Percentiles rank a stretch among this genome's conserved stretches.
phyloP scores from a whole-genome alignment of 2,329 filamentous ascomycete genomes.

The Alternaria triticina region DNA sequence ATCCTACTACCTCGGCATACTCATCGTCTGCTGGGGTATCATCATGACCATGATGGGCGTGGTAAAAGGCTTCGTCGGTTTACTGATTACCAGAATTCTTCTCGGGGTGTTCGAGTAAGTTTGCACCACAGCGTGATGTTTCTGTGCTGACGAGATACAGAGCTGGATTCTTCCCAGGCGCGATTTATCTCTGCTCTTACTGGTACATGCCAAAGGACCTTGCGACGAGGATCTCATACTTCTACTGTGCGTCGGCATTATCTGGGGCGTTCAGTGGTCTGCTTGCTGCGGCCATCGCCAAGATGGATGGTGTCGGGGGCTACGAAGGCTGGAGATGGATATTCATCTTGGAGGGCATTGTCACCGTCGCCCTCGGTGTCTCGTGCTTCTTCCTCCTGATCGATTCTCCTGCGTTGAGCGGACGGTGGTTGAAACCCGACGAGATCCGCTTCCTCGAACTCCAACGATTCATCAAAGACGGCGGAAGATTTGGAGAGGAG shows the following conservation, averaged over 20 bases:
- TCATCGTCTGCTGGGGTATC: conserved; percentile 34
- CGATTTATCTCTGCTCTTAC: conserved; percentile 39
- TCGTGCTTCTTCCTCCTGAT: conserved; percentile 36
- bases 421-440: conserved; percentile 28
- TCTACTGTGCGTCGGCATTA: conserved; percentile 49
- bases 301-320: conserved; percentile 49
- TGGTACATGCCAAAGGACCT: conserved; percentile 48
- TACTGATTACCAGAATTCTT: conserved; percentile 24
- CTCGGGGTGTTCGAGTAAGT: conserved; percentile 32
- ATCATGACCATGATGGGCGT: conserved; percentile 37
- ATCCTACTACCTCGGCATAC: conserved; percentile 37
- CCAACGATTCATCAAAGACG: conserved; percentile 32
- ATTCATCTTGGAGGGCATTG: conserved; percentile 52
- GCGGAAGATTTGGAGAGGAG: conserved; percentile 24
- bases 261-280: conserved; percentile 53
- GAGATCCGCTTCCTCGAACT: conserved; percentile 32
- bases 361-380: conserved; percentile 35
- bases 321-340: conserved; percentile 54
- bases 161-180: conserved; percentile 45
- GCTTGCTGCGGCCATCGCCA: conserved; percentile 47
- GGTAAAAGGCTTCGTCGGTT: conserved; percentile 26
- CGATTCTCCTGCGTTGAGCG: conserved; percentile 29
- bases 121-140: neutral
- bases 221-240: conserved; percentile 41
- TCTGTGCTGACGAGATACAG: neutral